Evolutionary conservation across 2,329 filamentous ascomycete genomes (phyloP).

Genomic region (Aureobasidium lini): DNA sequence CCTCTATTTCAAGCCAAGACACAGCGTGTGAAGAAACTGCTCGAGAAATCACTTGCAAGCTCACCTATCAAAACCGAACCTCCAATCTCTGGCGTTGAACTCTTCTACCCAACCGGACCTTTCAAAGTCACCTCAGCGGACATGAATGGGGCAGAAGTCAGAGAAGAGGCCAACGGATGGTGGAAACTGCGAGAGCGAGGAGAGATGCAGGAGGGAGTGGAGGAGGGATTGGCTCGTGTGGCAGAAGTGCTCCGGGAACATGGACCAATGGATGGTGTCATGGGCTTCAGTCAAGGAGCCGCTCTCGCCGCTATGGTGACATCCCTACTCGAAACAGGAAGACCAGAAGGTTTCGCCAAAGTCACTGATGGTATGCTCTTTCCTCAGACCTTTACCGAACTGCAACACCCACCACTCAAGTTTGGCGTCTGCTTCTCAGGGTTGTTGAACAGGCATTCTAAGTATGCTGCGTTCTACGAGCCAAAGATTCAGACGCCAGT

Average conservation of each 20-base stretch:
- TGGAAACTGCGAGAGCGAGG: constrained; percentile 53
- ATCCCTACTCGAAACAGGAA: constrained; percentile 55
- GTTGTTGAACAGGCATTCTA: constrained; percentile 54
- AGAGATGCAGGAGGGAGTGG: constrained; percentile 57
- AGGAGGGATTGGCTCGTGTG: constrained; percentile 56
- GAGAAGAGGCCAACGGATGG: constrained; percentile 55
- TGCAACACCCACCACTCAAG: constrained; percentile 49
- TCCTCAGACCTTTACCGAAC: constrained; percentile 40
- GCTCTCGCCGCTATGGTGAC: constrained; percentile 66
- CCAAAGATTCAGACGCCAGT: constrained; percentile 69
- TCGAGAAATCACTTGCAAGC: constrained; percentile 63
- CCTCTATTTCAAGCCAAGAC: constrained; percentile 80
- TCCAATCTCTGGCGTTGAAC: constrained; percentile 31
- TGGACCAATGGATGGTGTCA: constrained; percentile 66
- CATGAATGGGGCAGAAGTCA: constrained; percentile 50
- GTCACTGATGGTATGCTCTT: constrained; percentile 39
- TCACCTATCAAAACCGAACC: constrained; percentile 38
- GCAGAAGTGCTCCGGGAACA: constrained; percentile 54
- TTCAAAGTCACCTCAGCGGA: constrained; percentile 36
- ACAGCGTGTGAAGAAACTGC: constrained; percentile 72
- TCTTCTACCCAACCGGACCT: constrained; percentile 42
- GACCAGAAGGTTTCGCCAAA: constrained; percentile 41
- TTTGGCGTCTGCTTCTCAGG: constrained; percentile 74
- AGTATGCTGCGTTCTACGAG: constrained; percentile 64
- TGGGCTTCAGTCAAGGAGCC: constrained; percentile 79